A percentile compares a stretch with the other conserved stretches of the same genome.
Evolutionary conservation across 1,284 basidiomycete genomes (phyloP).

Genomic region (Paramarasmius palmivorus): DNA sequence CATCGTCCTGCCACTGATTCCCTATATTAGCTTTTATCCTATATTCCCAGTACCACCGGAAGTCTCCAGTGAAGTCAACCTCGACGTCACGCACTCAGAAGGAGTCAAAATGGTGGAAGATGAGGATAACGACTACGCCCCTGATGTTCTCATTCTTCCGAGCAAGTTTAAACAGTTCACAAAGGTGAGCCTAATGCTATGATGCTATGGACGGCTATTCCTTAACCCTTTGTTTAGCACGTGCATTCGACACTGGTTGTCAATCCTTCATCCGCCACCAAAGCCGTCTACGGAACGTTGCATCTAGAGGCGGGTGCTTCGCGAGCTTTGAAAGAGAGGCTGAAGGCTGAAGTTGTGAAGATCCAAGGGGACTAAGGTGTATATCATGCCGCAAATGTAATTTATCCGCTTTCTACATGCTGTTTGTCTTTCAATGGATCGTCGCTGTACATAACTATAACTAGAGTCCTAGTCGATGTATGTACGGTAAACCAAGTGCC

Average conservation of each 20-base stretch:
- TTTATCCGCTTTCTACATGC: too few relatives aligned
- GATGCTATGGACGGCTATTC: not conserved
- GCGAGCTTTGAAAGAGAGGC: slow-evolving; percentile 3
- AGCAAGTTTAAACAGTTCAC: slow-evolving; percentile 85
- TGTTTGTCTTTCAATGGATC: too few relatives aligned
- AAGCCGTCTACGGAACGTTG: slow-evolving; percentile 55
- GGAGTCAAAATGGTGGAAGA: slow-evolving; percentile 44
- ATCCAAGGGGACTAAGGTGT: not conserved
- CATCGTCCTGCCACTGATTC: not conserved
- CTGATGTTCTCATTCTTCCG: slow-evolving; percentile 85
- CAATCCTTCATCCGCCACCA: slow-evolving; percentile 72
- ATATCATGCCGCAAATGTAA: too few relatives aligned
- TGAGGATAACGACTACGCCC: slow-evolving; percentile 49
- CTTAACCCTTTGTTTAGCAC: slow-evolving; percentile 36
- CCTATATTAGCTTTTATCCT: slow-evolving; percentile 81
- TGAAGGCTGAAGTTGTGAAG: slow-evolving; percentile 11
- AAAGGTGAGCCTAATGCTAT: slow-evolving; percentile 53
- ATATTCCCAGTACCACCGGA: slow-evolving; percentile 85
- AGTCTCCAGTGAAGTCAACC: slow-evolving; percentile 76
- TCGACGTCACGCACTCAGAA: slow-evolving; percentile 80
- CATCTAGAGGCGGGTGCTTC: slow-evolving; percentile 22
- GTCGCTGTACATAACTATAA: too few relatives aligned
- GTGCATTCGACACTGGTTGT: slow-evolving; percentile 67
- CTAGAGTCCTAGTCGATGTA: too few relatives aligned
- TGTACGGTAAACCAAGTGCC: too few relatives aligned